These are phyloP conservation scores for Verticillium dahliae DNA, from an alignment of 2,329 filamentous ascomycete species.

Conservation along the genomic window DNA sequence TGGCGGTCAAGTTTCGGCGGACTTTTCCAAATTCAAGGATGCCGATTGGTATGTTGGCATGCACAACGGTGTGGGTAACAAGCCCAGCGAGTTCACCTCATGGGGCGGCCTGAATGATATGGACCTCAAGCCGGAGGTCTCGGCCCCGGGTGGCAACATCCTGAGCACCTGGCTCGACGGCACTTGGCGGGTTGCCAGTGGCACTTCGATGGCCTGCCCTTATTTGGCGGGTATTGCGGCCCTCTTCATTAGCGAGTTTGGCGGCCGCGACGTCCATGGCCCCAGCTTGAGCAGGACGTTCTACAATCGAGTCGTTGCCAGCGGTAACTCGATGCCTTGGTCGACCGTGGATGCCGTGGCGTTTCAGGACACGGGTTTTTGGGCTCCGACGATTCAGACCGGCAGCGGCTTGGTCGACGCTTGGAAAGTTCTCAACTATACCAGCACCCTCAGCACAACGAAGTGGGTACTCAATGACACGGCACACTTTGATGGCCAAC, in stretches of 20 bases:
- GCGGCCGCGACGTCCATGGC: neutral
- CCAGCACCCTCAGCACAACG: slow-evolving; percentile 26
- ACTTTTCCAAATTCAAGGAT: slow-evolving; percentile 10
- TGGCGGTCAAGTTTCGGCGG: slow-evolving; percentile 10
- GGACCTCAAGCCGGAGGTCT: slow-evolving; percentile 7
- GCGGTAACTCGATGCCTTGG: slow-evolving; percentile 19
- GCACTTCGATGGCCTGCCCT: neutral
- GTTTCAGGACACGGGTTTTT: slow-evolving; percentile 10
- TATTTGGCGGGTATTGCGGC: slow-evolving; percentile 1
- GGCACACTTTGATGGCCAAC: slow-evolving; percentile 28
- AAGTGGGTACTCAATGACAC: slow-evolving; percentile 43
- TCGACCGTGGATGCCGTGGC: slow-evolving; percentile 9
- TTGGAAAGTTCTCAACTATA: slow-evolving; percentile 33
- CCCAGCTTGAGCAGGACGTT: neutral
- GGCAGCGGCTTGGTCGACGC: slow-evolving; percentile 41
- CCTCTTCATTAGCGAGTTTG: neutral
- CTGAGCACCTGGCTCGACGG: slow-evolving; percentile 4
- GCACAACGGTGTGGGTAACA: slow-evolving; percentile 24
- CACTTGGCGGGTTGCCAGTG: slow-evolving; percentile 11
- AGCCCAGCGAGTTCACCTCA: neutral
- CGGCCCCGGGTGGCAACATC: slow-evolving; percentile 7
- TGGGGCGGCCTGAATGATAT: slow-evolving; percentile 5
- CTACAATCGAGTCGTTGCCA: slow-evolving; percentile 7
- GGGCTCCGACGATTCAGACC: slow-evolving; percentile 28
- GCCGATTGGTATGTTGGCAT: slow-evolving; percentile 12